A percentile compares a stretch with the other conserved stretches of the same genome.
phyloP scores from a whole-genome alignment of 768 basidiomycete genomes.

The Naganishia kalamii region DNA sequence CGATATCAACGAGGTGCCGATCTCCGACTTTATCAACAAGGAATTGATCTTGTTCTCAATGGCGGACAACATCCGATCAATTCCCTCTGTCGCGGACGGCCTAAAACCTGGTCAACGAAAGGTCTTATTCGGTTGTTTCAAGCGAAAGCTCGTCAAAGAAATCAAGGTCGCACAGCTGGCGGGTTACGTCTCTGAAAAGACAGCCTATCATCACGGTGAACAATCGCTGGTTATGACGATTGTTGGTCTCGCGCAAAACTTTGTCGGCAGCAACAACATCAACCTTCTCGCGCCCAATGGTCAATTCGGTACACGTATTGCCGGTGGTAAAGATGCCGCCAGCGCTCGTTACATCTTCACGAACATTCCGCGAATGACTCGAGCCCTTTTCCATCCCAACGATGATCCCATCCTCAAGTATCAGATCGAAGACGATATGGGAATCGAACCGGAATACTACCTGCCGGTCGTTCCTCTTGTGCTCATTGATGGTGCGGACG shows the following conservation, averaged over 20 bases:
- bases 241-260: slow-evolving; percentile 86
- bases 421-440: slow-evolving; percentile 74
- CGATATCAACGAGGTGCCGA: slow-evolving; percentile 73
- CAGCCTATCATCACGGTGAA: slow-evolving; percentile 97
- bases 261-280: slow-evolving; percentile 90
- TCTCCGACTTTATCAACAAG: slow-evolving; percentile 93
- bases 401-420: slow-evolving; percentile 82
- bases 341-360: slow-evolving; percentile 96
- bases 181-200: slow-evolving; percentile 88
- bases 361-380: slow-evolving; percentile 63
- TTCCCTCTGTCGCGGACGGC: slow-evolving; percentile 87
- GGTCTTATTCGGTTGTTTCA: slow-evolving; percentile 93
- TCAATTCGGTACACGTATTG: slow-evolving; percentile 82
- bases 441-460: slow-evolving; percentile 92
- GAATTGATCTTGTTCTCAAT: slow-evolving; percentile 97
- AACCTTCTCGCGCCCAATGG: slow-evolving; percentile 81
- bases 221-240: slow-evolving; percentile 78
- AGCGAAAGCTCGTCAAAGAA: slow-evolving; percentile 81
- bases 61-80: slow-evolving; percentile 98
- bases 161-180: slow-evolving; percentile 94
- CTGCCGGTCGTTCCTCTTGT: slow-evolving; percentile 82
- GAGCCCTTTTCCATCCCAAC: slow-evolving; percentile 67
- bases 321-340: slow-evolving; percentile 91
- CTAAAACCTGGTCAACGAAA: slow-evolving; percentile 97
- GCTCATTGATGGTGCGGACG: slow-evolving; percentile 88